Conservation (phyloP, 2,329 filamentous ascomycete species). For the Fusarium metavorans region DNA sequence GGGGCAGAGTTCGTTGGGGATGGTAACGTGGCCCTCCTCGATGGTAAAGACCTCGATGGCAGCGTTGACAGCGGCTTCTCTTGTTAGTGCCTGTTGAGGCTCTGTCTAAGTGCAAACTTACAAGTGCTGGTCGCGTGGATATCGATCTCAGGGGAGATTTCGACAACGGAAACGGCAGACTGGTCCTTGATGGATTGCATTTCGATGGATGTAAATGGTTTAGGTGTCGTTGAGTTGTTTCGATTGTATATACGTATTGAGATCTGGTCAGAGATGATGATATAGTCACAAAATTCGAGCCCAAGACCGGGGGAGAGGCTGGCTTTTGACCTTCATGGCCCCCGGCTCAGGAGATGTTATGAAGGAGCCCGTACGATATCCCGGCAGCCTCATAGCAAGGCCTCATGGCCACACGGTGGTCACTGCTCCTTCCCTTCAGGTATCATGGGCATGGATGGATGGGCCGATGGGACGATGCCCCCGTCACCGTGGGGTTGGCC, state of each 20-base stretch:
- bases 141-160: conserved; percentile 27
- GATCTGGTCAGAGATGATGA: conserved; percentile 12
- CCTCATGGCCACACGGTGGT: conserved; percentile 44
- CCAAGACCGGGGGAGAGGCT: conserved; percentile 2
- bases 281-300: neutral
- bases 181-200: conserved; percentile 42
- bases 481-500: conserved; percentile 42
- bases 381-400: conserved; percentile 40
- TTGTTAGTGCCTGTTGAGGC: conserved; percentile 21
- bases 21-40: conserved; percentile 36
- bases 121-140: conserved; percentile 15
- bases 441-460: conserved; percentile 45
- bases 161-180: conserved; percentile 30
- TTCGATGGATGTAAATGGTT: conserved; percentile 13
- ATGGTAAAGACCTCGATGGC: conserved; percentile 40
- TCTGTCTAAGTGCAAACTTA: conserved; percentile 10
- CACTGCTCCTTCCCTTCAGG: conserved; percentile 35
- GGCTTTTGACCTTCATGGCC: conserved; percentile 26
- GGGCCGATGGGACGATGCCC: conserved; percentile 43
- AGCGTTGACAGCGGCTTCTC: conserved; percentile 37
- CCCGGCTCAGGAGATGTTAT: conserved; percentile 33
- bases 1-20: conserved; percentile 41
- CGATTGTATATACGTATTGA: neutral
- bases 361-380: conserved; percentile 31
- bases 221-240: conserved; percentile 2